A percentile compares a stretch with the other conserved stretches of the same genome.
phyloP scores from a whole-genome alignment of 768 basidiomycete genomes.

The Mycena olivaceomarginata region DNA sequence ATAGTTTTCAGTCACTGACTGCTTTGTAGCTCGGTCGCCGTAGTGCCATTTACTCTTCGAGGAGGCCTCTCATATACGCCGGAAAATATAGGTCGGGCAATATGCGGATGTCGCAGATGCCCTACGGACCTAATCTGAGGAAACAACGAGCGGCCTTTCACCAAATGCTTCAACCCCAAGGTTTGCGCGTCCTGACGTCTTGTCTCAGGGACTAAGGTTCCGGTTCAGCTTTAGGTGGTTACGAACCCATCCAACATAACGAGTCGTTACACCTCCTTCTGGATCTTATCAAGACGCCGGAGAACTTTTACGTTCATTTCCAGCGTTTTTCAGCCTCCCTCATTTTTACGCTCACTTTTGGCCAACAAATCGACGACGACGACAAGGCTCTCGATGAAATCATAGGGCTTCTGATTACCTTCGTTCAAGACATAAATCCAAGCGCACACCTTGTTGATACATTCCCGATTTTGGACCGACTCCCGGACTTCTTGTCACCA shows the following conservation, averaged over 20 bases:
- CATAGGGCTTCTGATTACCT: not conserved
- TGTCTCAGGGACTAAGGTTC: too few relatives aligned
- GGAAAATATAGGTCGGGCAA: slow-evolving; percentile 9
- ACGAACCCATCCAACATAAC: not conserved
- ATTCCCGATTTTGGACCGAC: slow-evolving; percentile 8
- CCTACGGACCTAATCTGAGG: slow-evolving; percentile 1
- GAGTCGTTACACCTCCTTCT: not conserved
- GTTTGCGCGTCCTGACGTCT: not conserved
- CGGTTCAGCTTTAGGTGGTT: not conserved
- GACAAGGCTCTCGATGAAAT: not conserved
- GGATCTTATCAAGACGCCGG: not conserved
- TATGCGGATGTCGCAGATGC: not conserved
- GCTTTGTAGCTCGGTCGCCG: slow-evolving; percentile 7
- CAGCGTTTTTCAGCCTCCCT: slow-evolving; percentile 12
- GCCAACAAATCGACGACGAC: not conserved
- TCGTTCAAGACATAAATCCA: not conserved
- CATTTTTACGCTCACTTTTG: slow-evolving; percentile 1
- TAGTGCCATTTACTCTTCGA: slow-evolving; percentile 13
- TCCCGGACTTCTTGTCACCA: slow-evolving; percentile 6
- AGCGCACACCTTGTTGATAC: slow-evolving; percentile 16
- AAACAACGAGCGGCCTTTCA: slow-evolving; percentile 19
- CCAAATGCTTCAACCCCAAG: not conserved
- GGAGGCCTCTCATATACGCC: not conserved
- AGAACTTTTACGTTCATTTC: not conserved
- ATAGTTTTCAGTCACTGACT: not conserved